phyloP scores from a whole-genome alignment of 495 filamentous ascomycete genomes.

The Thermothielavioides terrestris region DNA sequence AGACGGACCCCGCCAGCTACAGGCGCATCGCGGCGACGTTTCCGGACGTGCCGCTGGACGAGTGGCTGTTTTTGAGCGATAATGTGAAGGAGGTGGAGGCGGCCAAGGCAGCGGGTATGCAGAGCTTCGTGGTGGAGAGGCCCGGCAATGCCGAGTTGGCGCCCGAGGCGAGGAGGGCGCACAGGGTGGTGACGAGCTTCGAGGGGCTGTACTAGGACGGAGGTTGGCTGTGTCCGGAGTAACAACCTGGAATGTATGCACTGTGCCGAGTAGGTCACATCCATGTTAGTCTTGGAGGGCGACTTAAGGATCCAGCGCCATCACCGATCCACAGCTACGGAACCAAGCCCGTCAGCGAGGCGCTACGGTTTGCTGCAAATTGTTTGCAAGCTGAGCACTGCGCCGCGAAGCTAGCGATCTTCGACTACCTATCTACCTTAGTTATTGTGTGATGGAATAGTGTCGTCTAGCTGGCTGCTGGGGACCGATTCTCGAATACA shows the following conservation, averaged over 20 bases:
- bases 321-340: background rate
- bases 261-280: no score
- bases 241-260: no score
- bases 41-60: slow-evolving; percentile 25
- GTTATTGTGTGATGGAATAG: no score
- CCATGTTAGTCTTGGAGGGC: no score
- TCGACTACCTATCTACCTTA: no score
- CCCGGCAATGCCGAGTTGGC: slow-evolving; percentile 53
- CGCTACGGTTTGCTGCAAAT: background rate
- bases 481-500: no score
- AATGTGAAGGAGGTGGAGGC: slow-evolving; percentile 61
- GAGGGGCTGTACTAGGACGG: slow-evolving; percentile 33
- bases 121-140: slow-evolving; percentile 50
- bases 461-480: no score
- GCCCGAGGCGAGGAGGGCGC: slow-evolving; percentile 32
- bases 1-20: slow-evolving; percentile 54
- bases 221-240: no score
- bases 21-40: slow-evolving; percentile 43
- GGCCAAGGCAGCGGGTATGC: slow-evolving; percentile 54
- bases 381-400: no score
- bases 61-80: slow-evolving; percentile 64
- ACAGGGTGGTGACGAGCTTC: slow-evolving; percentile 41
- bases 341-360: background rate
- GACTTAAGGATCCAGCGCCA: background rate
- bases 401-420: no score